A percentile compares a stretch with the other conserved stretches of the same genome.
Evolutionary conservation across 139 green algal genomes (phyloP).

Genomic region (Ettlia oleoabundans): DNA sequence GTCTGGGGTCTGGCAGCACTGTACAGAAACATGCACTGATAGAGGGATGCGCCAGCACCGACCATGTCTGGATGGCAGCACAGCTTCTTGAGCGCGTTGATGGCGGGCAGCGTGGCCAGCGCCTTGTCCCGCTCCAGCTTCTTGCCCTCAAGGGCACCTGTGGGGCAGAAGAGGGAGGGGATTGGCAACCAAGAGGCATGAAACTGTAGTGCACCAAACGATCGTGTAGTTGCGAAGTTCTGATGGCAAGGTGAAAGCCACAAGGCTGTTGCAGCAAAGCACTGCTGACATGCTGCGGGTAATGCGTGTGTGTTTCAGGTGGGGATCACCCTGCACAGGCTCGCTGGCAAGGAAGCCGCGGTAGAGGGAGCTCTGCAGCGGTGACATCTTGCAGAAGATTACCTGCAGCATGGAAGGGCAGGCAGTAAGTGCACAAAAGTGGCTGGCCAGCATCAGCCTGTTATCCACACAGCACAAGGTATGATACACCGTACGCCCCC

Average conservation of each 20-base stretch:
- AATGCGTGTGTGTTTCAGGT: neutral
- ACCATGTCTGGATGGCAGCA: conserved; percentile 96
- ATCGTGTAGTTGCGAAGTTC: neutral
- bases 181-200: neutral
- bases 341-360: conserved; percentile 90
- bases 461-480: no score
- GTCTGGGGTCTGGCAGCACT: no score
- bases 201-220: neutral
- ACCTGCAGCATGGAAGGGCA: conserved; percentile 68
- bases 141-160: conserved; percentile 14
- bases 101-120: conserved; percentile 71
- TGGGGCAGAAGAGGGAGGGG: no score
- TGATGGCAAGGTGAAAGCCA: no score
- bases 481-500: no score
- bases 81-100: conserved; percentile 95
- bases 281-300: no score
- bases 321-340: conserved; percentile 43
- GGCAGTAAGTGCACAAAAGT: neutral
- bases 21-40: no score
- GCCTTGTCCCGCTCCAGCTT: conserved; percentile 15
- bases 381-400: conserved; percentile 90
- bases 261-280: neutral
- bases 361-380: conserved; percentile 91
- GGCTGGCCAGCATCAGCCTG: no score
- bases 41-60: no score